Base-by-base conservation (phyloP, 768 basidiomycete genomes). In the Crassisporium funariophilum region DNA sequence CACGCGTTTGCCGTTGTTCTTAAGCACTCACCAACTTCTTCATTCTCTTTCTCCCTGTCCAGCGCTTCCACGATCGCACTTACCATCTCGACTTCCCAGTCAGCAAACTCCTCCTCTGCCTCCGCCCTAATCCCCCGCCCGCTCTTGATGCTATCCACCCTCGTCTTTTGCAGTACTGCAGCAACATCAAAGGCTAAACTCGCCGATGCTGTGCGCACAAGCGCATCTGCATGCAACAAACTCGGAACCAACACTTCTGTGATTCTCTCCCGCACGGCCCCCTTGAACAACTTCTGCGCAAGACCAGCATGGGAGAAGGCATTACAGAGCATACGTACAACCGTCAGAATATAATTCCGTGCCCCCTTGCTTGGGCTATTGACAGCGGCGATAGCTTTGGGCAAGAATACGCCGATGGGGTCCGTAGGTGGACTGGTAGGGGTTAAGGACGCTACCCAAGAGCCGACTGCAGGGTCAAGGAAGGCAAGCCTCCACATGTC, bases 51-150 rank as follows among this genome's bases (percentile, higher is more conserved):
- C 68, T 95, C 92, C 52, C 78, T 77, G 41, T 74, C 76, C 15
- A 95, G 58, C 13, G 88, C 89, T 63, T 92, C 90, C 0, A 94
- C 62, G n/a, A 97, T 59, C 1, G 89, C 95, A 57, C 86, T 89
- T 2, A 84, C 72, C 23, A 95, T 66, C 70, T 97, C 95, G 0
- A 88, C 73, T 58, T 91, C 84, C 90, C 91, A 95, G 44, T 94
- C 93, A 15, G 78, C 89, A 44, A 83, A 81, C 41, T 79, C 83
- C 12, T 68, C 71, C 20, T 72, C 73, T 2, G 64, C 66, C 19
- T 69, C 67, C 4, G 47, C 50, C 27, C 56, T 55, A 24, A 61
- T 56, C 3, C 77, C 55, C 25, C 50, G 56, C 11, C 65, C 64
- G 9, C 42, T 51, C 24, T 49, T 60, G 29, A 67, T 58, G n/a